Base-by-base conservation (phyloP, 2,329 filamentous ascomycete genomes). In the Curvularia hawaiiensis region DNA sequence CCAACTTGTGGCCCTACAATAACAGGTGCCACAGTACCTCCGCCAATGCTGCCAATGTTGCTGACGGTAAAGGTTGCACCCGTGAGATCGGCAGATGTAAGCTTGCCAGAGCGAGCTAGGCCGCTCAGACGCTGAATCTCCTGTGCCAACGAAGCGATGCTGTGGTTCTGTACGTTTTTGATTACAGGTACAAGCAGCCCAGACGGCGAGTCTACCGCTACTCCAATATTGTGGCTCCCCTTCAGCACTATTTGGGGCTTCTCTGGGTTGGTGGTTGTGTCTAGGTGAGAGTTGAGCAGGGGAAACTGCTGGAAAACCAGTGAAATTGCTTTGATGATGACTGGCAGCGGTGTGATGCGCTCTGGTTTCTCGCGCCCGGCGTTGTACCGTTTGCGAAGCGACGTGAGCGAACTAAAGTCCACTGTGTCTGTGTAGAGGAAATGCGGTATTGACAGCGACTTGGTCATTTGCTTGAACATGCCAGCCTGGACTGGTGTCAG, bases 381-480 rank as follows among this genome's bases (percentile, higher is more conserved):
- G 78, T 96, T 96, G 56, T 97, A 84, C 47, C 86, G 88, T 61
- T 82, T 81, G 46, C 95, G 90, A 51, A 97, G 83, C 48, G 84
- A 78, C 57, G 87, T 87, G 4, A 99, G 84, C 39, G 84, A 82
- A 43, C 90, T 88, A 75, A 97, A 89, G 79, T 96, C 90, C 49
- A 97, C 82, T 73, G 94, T 91, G 77, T 97, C 92, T 39, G 92
- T 90, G 79, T 96, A 99, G 59, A 98, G 86, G 79, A 99, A 97
- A 78, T 98, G 95, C 0, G 95, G 95, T 68, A 97, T 98, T 50
- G 79, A 86, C 62, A 99, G 84, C 2, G 94, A 97, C 57, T 88
- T 88, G 14, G 94, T 97, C 95, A 99, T 99, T 59, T 88, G 85
- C 80, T 96, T 97, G 87, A 97, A 98, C 95, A 99, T 99, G 73